Evolutionary conservation across 306 rosid genomes (phyloP), one percentile per base, ranked within the genome.

Genomic region (Acacia confusa): DNA sequence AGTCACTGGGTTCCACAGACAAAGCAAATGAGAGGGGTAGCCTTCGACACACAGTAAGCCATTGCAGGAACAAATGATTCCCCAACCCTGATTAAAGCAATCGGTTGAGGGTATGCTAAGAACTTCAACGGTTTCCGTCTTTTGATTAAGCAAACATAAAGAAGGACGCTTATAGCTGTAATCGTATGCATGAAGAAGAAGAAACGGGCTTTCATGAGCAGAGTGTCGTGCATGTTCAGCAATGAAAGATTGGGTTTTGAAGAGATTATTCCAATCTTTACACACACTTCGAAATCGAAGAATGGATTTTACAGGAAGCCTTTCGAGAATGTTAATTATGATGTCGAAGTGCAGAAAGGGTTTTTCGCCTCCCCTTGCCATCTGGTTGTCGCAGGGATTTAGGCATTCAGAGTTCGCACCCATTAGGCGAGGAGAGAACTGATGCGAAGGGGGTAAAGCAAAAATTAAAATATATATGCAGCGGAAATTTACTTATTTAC

Each of bases 91-190:
- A 17, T n/a, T 19, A 1, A 52, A 19, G 22, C 0, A 47, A 47
- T 19, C 22, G 58, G 0, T 52, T 8, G 8, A 6, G 22, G 58
- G 22, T 17, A 9, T 16, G 7, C 3, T 52, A 2, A 0, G 0
- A 52, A 19, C 8, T 52, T 52, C 58, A 52, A 19, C 22, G 22
- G 22, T 52, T 52, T 19, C 58, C 58, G 19, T 16, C n/a, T 52
- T 6, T 4, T 5, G 58, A 19, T 52, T 52, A 19, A 52, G 58
- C 9, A 52, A 17, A 19, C 53, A 20, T 15, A 47, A 9, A 17
- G 1, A 45, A 11, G 0, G 1, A 45, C 4, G 4, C 50, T 2
- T 0, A 5, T 1, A 4, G 0, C 15, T 13, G 20, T 3, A 4
- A 47, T 15, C 53, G 19, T 15, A 14, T 13, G 0, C 17, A 3